These are phyloP conservation scores for Prunus mongolica DNA, from an alignment of 306 rosid genomes.

Conservation along the genomic window DNA sequence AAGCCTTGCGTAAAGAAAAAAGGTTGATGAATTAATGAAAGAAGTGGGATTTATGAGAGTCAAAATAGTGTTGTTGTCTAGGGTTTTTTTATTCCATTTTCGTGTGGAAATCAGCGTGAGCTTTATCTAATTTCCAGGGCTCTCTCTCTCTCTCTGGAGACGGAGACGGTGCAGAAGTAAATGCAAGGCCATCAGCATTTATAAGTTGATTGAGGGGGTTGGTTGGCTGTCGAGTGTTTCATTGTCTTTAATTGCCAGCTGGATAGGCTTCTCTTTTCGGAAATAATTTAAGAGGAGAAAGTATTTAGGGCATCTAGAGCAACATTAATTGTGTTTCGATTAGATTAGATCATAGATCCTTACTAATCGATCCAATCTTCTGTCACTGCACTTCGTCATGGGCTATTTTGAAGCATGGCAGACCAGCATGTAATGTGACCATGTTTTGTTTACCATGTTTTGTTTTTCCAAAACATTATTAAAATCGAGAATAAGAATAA, in stretches of 20 bases:
- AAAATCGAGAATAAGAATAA: neutral
- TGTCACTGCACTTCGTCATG: neutral
- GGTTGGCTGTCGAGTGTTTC: neutral
- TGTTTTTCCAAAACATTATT: neutral
- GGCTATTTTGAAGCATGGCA: no score
- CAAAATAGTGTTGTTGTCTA: neutral
- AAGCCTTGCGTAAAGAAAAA: no score
- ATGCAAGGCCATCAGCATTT: constrained; percentile 38
- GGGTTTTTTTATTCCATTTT: neutral
- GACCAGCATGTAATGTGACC: neutral
- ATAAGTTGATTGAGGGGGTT: constrained; percentile 17
- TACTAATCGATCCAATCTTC: neutral
- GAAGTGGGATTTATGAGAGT: neutral
- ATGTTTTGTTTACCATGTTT: neutral
- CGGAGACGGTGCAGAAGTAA: constrained; percentile 12
- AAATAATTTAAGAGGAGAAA: neutral
- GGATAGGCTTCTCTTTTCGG: constrained; percentile 4
- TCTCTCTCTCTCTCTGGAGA: neutral
- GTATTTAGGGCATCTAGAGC: neutral
- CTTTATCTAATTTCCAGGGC: neutral
- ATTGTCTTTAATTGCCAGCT: constrained; percentile 6
- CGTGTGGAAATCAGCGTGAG: neutral
- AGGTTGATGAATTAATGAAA: neutral
- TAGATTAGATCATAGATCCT: no score
- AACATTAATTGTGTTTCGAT: neutral